Conservation (phyloP, 2,329 filamentous ascomycete genomes). For the Neonectria neomacrospora region DNA sequence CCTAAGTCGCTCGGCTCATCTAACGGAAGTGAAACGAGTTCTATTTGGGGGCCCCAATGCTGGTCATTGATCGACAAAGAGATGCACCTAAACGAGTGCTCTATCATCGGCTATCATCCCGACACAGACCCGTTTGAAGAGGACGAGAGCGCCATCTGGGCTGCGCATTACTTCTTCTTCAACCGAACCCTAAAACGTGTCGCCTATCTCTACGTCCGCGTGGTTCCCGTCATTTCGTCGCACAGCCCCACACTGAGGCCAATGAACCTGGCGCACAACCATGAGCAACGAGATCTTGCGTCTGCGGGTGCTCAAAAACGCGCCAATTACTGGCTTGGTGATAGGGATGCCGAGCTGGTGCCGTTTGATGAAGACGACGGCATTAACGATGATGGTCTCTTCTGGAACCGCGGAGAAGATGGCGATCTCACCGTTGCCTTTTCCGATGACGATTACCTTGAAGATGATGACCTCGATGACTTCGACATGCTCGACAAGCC, state of each 20-base stretch:
- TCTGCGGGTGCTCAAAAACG: constrained; percentile 69
- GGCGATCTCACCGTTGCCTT: constrained; percentile 64
- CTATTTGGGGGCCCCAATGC: constrained; percentile 87
- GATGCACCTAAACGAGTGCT: constrained; percentile 91
- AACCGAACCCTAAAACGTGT: constrained; percentile 92
- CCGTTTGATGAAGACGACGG: constrained; percentile 58
- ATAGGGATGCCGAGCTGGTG: constrained; percentile 64
- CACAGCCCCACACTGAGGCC: constrained; percentile 65
- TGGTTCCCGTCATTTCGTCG: constrained; percentile 79
- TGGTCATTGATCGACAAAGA: constrained; percentile 95
- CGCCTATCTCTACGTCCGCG: constrained; percentile 91
- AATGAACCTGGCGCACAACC: constrained; percentile 44
- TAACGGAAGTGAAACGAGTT: constrained; percentile 59
- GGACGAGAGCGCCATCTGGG: constrained; percentile 94
- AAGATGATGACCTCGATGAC: constrained; percentile 60
- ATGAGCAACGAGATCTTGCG: constrained; percentile 46
- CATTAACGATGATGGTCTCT: constrained; percentile 60
- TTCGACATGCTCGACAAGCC: constrained; percentile 54
- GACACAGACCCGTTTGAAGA: constrained; percentile 91
- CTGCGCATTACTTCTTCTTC: constrained; percentile 97
- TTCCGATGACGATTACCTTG: constrained; percentile 62
- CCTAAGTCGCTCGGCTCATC: constrained; percentile 56
- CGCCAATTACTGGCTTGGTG: constrained; percentile 88
- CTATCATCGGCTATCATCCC: constrained; percentile 88
- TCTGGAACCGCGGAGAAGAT: constrained; percentile 69